phyloP scores from a whole-genome alignment of 495 filamentous ascomycete species.

The Emericellopsis terricola region DNA sequence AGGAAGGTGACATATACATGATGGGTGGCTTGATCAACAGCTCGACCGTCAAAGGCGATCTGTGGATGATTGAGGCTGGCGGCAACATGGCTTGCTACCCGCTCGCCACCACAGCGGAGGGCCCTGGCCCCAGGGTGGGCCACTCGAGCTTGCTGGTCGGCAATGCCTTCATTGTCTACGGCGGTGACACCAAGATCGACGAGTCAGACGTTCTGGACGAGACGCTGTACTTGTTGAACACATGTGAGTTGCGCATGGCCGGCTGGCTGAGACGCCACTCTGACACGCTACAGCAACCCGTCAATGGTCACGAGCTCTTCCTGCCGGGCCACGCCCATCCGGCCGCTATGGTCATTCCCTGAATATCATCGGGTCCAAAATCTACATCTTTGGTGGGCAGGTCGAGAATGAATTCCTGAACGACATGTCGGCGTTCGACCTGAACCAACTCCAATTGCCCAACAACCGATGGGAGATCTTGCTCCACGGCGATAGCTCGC shows the following conservation, averaged over 20 bases:
- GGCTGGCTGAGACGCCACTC: neutral
- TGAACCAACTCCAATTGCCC: slow-evolving; percentile 79
- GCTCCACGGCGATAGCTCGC: neutral
- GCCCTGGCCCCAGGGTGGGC: slow-evolving; percentile 87
- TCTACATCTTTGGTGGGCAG: slow-evolving; percentile 95
- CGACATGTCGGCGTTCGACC: slow-evolving; percentile 88
- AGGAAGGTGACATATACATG: slow-evolving; percentile 93
- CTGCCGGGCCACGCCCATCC: slow-evolving; percentile 61
- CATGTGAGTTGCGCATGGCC: slow-evolving; percentile 37
- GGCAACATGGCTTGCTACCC: slow-evolving; percentile 82
- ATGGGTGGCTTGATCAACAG: slow-evolving; percentile 95
- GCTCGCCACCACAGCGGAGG: slow-evolving; percentile 77
- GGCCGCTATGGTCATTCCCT: slow-evolving; percentile 94
- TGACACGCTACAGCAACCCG: slow-evolving; percentile 50
- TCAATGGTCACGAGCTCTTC: slow-evolving; percentile 90
- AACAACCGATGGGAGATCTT: slow-evolving; percentile 88
- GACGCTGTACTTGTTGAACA: slow-evolving; percentile 92
- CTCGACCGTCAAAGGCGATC: slow-evolving; percentile 83
- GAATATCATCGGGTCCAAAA: slow-evolving; percentile 88
- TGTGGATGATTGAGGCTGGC: slow-evolving; percentile 94
- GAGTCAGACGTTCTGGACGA: slow-evolving; percentile 83
- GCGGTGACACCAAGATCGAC: slow-evolving; percentile 93
- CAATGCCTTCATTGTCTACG: slow-evolving; percentile 98
- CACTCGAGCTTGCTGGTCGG: slow-evolving; percentile 90
- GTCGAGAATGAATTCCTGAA: slow-evolving; percentile 98